Conservation (phyloP, 192 early-diverging fungal species). For the Podila horticola region DNA sequence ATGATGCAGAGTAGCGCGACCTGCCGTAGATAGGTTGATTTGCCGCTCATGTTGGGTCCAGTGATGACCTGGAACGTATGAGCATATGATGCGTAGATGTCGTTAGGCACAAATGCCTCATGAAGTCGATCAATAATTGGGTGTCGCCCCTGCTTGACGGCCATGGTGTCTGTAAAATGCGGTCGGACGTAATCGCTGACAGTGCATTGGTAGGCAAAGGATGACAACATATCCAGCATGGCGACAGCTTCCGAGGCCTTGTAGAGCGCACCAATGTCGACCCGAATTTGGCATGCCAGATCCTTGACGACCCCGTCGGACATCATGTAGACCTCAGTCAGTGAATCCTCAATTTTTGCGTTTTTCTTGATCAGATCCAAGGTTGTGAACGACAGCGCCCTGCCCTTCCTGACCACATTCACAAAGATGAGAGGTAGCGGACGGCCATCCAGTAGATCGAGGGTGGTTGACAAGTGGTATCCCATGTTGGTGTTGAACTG, state of each 20-base stretch:
- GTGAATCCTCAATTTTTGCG: conserved; percentile 80
- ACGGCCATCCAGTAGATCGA: conserved; percentile 52
- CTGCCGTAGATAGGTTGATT: conserved; percentile 87
- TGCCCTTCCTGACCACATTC: conserved; percentile 75
- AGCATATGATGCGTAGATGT: conserved; percentile 63
- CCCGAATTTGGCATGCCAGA: conserved; percentile 60
- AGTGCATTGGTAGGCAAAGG: conserved; percentile 78
- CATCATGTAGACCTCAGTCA: conserved; percentile 85
- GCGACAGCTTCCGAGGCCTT: conserved; percentile 80
- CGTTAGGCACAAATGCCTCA: conserved; percentile 74
- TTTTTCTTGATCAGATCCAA: conserved; percentile 86
- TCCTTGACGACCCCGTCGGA: conserved; percentile 75
- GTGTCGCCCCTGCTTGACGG: conserved; percentile 79
- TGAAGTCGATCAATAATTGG: conserved; percentile 72
- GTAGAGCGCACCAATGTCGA: conserved; percentile 72
- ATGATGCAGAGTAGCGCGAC: conserved; percentile 81
- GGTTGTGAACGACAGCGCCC: conserved; percentile 75
- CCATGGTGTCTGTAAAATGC: conserved; percentile 82
- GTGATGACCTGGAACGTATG: conserved; percentile 82
- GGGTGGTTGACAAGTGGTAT: conserved; percentile 65
- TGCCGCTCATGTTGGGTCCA: conserved; percentile 95
- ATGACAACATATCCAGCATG: conserved; percentile 78
- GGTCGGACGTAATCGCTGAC: conserved; percentile 72
- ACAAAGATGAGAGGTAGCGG: conserved; percentile 76
- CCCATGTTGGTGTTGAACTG: conserved; percentile 69